Base-by-base conservation (phyloP, 768 basidiomycete species). In the Boletus reticuloceps region DNA sequence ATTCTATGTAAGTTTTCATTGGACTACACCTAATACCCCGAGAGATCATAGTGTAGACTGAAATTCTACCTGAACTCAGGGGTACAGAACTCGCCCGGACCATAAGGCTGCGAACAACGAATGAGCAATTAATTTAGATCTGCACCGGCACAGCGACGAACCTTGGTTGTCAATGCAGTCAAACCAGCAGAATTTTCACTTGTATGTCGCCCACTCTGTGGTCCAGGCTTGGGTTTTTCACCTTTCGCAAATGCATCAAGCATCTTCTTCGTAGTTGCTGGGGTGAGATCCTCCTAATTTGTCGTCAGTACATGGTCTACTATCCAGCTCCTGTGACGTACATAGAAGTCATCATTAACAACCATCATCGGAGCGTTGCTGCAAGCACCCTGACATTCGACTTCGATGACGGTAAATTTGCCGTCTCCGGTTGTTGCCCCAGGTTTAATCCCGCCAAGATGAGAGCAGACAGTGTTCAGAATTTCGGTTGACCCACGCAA, bases 361-460 rank as follows among this genome's bases (percentile, higher is more conserved):
- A 87, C 94, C 73, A 99, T 79, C 97, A 98, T 98, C 43, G 91
- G 93, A 27, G 94, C 97, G 74, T 98, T 99, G 64, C 89, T 92
- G 77, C 97, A 99, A 51, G 97, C 96, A 53, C 97, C 97, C 66
- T 98, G 88, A 73, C 97, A 99, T 75, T 99, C 97, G 29, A 98
- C 97, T 74, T 99, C 97, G 54, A 99, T 81, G 41, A 98, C 86
- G 11, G 97, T 97, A 74, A 98, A 99, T 74, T 96, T 98, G 40
- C 91, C 89, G 68, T 99, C 94, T 70, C 83, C 82, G 13, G 97
- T 97, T n/a, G 95, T 95, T 69, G 91, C 83, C 8, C 96, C 96
- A 22, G 91, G 86, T 60, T 88, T 83, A 63, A 95, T 82, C 16
- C 85, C 86, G 46, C 89, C 89, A 20, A 98, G 83, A 65, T 97